Percentiles rank a stretch among this genome's conserved stretches.
These are phyloP conservation scores for Tetradesmus obliquus DNA, from an alignment of 139 green algal species.

Conservation along the genomic window DNA sequence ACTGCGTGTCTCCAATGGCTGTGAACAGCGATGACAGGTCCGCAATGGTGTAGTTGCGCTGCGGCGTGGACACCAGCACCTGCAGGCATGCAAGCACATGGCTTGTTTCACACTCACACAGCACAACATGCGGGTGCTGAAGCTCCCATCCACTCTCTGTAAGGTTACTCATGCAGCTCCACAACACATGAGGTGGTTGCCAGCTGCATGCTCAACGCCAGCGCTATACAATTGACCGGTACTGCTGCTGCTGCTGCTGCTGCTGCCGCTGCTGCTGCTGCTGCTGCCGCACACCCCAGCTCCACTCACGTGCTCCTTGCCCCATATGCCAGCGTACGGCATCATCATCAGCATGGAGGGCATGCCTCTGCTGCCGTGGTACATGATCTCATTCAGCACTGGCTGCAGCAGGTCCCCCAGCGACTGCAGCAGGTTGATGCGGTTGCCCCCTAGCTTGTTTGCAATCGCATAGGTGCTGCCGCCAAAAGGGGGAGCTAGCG, in stretches of 20 bases:
- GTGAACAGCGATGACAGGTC: conserved; percentile 11
- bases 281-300: background rate
- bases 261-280: background rate
- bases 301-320: conserved; percentile 7
- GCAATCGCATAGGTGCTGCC: conserved; percentile 41
- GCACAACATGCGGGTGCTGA: background rate
- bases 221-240: background rate
- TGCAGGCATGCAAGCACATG: background rate
- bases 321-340: conserved; percentile 15
- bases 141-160: too few species aligned
- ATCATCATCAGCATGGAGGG: conserved; percentile 42
- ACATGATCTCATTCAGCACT: conserved; percentile 23
- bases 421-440: conserved; percentile 10
- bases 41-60: conserved; percentile 21
- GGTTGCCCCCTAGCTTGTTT: conserved; percentile 36
- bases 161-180: too few species aligned
- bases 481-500: conserved; percentile 26
- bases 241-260: background rate
- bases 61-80: conserved; percentile 29
- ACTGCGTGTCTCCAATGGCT: conserved; percentile 24
- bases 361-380: conserved; percentile 14
- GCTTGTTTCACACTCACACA: background rate
- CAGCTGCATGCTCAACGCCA: background rate
- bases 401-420: conserved; percentile 34
- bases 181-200: background rate